Conservation (phyloP, 2,329 filamentous ascomycete genomes). For the Xylariales sp. region DNA sequence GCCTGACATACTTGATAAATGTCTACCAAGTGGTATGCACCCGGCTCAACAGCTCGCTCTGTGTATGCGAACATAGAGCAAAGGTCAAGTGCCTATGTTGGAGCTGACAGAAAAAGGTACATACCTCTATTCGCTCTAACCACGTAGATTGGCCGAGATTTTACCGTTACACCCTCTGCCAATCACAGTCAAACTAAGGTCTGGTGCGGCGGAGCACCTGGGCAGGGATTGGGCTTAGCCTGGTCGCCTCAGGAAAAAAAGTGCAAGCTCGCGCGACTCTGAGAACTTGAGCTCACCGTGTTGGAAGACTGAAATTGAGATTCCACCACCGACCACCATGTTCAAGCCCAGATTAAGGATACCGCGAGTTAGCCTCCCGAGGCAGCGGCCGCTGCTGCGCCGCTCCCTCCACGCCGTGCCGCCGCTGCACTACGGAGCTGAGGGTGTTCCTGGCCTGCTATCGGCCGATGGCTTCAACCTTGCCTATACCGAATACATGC, state of each 20-base stretch:
- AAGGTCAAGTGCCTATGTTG: too few relatives aligned
- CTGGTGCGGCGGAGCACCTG: too few relatives aligned
- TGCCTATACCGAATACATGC: conserved; percentile 82
- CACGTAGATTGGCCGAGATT: too few relatives aligned
- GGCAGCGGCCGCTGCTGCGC: conserved; percentile 25
- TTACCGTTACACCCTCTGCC: too few relatives aligned
- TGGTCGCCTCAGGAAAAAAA: not conserved
- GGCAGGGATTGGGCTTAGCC: not conserved
- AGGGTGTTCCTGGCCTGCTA: conserved; percentile 66
- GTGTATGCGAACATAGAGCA: too few relatives aligned
- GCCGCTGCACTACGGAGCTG: conserved; percentile 36
- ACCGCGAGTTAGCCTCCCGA: conserved; percentile 36
- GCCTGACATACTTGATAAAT: too few relatives aligned
- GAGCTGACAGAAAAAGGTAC: too few relatives aligned
- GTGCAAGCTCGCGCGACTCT: not conserved
- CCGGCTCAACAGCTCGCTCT: too few relatives aligned
- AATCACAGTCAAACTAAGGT: too few relatives aligned
- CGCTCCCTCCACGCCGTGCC: conserved; percentile 45
- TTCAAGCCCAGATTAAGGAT: conserved; percentile 51
- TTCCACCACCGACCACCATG: conserved; percentile 32
- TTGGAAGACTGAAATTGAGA: not conserved
- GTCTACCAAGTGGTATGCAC: too few relatives aligned
- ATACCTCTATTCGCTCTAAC: too few relatives aligned
- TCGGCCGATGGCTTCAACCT: conserved; percentile 65
- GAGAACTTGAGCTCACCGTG: not conserved